phyloP scores from a whole-genome alignment of 345 rosid species.

The Camelina hispida region DNA sequence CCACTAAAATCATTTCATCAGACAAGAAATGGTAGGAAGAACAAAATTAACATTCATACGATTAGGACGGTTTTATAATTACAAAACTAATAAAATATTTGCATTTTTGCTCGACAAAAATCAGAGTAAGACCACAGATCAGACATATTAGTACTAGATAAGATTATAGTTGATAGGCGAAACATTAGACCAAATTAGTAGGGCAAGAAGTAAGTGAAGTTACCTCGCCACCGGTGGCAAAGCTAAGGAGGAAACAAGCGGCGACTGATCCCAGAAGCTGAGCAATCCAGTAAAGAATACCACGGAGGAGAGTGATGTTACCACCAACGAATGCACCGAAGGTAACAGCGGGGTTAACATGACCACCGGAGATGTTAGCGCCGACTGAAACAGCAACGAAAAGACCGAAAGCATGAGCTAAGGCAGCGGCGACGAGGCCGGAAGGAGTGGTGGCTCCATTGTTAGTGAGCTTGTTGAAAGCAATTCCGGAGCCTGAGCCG shows the following conservation, averaged over 20 bases:
- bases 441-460: slow-evolving; percentile 73
- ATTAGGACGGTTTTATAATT: background rate
- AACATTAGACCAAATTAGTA: background rate
- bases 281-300: slow-evolving; percentile 83
- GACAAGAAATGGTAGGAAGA: background rate
- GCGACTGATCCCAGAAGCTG: slow-evolving; percentile 86
- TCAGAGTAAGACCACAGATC: background rate
- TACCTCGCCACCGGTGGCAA: slow-evolving; percentile 76
- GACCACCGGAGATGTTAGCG: slow-evolving; percentile 93
- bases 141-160: background rate
- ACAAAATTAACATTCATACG: background rate
- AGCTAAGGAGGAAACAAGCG: slow-evolving; percentile 82
- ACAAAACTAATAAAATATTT: background rate
- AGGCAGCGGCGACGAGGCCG: slow-evolving; percentile 75
- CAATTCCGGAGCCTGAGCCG: slow-evolving; percentile 92
- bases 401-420: slow-evolving; percentile 84
- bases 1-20: background rate
- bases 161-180: background rate
- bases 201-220: slow-evolving; percentile 16
- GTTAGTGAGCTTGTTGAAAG: slow-evolving; percentile 77
- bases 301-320: slow-evolving; percentile 85
- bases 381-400: slow-evolving; percentile 81
- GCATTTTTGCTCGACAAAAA: background rate
- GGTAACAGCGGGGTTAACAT: slow-evolving; percentile 92
- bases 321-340: slow-evolving; percentile 91